Base-by-base conservation (phyloP, 352 stramenopile genomes). In the Phytophthora quininea region DNA sequence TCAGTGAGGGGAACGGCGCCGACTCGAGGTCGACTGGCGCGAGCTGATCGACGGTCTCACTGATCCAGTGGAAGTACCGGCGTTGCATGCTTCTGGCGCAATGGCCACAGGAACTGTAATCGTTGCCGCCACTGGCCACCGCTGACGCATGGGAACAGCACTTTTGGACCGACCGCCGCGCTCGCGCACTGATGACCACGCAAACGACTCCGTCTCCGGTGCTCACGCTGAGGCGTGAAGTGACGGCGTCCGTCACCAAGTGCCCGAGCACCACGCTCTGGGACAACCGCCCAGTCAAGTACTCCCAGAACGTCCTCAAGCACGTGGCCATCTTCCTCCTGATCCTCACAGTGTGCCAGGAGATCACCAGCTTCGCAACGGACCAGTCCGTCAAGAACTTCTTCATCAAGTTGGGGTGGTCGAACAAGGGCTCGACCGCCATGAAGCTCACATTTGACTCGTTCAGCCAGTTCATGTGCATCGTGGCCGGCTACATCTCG, bases 271-370 rank as follows among this genome's bases (percentile, higher is more conserved):
- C 58, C 33, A 65, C 49, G 29, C 49, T 65, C 4, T 70, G 38
- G 38, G 38, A 46, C 38, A 15, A 46, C 38, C 38, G 38, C 11
- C 38, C 38, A 24, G 38, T 15, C 62, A 80, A 85, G 66, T 86
- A 77, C 58, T 71, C 74, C 19, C 81, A 80, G 47, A 74, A 85
- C 15, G 50, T 89, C 11, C 11, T 86, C 54, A 62, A 84, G 52
- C 49, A 57, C 33, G 80, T 89, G 31, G 78, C 63, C 50, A 60
- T 77, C 29, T 89, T 82, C 69, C 80, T 89, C 64, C 56, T 89
- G 11, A 57, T 83, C 27, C 78, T 85, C 27, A 47, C 40, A 51
- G 58, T 48, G 11, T 65, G 37, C 49, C 40, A 56, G 70, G 77
- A 89, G 54, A 69, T 89, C 45, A 74, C 79, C 32, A 77, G 71